A percentile compares a stretch with the other conserved stretches of the same genome.
phyloP scores from a whole-genome alignment of 2,329 filamentous ascomycete genomes.

The Phialemoniopsis sp. region DNA sequence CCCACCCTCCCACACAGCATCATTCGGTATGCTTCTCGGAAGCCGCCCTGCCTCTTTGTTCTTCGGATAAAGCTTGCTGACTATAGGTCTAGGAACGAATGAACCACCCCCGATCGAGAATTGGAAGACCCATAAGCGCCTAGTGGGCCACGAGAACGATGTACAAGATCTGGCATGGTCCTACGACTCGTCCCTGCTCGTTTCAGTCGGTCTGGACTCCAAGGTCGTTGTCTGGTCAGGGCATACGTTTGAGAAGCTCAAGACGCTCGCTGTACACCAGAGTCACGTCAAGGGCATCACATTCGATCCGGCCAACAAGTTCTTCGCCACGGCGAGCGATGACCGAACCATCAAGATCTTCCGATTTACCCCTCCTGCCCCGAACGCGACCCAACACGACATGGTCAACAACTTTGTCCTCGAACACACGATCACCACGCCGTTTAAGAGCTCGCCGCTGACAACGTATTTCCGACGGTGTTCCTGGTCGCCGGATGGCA shows the following conservation, averaged over 20 bases:
- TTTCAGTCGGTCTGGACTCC: constrained; percentile 93
- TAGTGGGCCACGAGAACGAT: constrained; percentile 97
- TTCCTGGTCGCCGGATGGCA: constrained; percentile 96
- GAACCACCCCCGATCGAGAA: constrained; percentile 94
- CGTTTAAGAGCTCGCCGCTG: constrained; percentile 86
- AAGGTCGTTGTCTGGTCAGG: constrained; percentile 99
- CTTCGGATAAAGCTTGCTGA: constrained; percentile 4
- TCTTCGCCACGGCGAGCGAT: constrained; percentile 96
- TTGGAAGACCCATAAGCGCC: constrained; percentile 89
- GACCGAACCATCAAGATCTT: constrained; percentile 97
- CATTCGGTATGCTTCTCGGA: constrained; percentile 61
- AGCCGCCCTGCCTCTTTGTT: neutral
- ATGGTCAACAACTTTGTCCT: constrained; percentile 96
- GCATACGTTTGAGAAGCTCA: constrained; percentile 95
- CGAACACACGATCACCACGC: constrained; percentile 83
- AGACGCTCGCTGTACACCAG: constrained; percentile 87
- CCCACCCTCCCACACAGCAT: constrained; percentile 69
- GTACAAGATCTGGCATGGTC: constrained; percentile 98
- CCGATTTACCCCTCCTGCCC: constrained; percentile 83
- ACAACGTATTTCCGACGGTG: constrained; percentile 96
- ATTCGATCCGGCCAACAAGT: constrained; percentile 98
- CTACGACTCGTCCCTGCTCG: constrained; percentile 88
- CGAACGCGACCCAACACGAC: constrained; percentile 90
- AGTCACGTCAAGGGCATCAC: constrained; percentile 99
- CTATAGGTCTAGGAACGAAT: constrained; percentile 58